These are phyloP conservation scores for Ceratocystis eucalypticola DNA, from an alignment of 2,329 filamentous ascomycete species.

Conservation along the genomic window DNA sequence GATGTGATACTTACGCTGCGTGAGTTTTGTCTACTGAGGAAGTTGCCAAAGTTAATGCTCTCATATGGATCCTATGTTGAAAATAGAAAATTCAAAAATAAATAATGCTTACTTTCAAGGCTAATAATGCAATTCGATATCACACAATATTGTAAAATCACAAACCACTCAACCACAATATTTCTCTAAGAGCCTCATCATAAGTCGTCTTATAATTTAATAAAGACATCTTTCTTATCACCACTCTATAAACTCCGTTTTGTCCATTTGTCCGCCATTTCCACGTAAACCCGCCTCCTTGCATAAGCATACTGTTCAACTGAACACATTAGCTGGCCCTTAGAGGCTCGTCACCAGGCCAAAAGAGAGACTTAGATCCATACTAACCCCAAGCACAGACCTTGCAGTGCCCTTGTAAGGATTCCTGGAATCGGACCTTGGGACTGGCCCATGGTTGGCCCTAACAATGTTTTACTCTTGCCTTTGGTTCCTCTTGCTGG, in stretches of 20 bases:
- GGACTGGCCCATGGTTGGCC: neutral
- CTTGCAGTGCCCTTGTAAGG: neutral
- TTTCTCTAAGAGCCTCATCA: too few relatives aligned
- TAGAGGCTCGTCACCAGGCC: neutral
- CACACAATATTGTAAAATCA: too few relatives aligned
- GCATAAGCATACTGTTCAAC: neutral
- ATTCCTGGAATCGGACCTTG: neutral
- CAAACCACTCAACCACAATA: too few relatives aligned
- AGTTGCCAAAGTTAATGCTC: neutral
- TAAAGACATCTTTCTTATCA: too few relatives aligned
- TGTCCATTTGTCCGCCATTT: too few relatives aligned
- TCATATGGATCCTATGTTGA: neutral
- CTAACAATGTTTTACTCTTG: too few relatives aligned
- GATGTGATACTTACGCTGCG: neutral
- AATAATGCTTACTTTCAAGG: neutral
- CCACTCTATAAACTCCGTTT: too few relatives aligned
- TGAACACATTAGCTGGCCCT: neutral
- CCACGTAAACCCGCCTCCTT: too few relatives aligned
- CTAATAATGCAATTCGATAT: neutral
- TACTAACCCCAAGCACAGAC: neutral
- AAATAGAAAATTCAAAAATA: neutral
- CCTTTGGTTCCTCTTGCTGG: too few relatives aligned
- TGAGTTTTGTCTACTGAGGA: neutral
- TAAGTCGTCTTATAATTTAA: too few relatives aligned
- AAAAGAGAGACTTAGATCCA: neutral